These are phyloP conservation scores for Penicillium steckii DNA, from an alignment of 495 filamentous ascomycete genomes.

Conservation along the genomic window DNA sequence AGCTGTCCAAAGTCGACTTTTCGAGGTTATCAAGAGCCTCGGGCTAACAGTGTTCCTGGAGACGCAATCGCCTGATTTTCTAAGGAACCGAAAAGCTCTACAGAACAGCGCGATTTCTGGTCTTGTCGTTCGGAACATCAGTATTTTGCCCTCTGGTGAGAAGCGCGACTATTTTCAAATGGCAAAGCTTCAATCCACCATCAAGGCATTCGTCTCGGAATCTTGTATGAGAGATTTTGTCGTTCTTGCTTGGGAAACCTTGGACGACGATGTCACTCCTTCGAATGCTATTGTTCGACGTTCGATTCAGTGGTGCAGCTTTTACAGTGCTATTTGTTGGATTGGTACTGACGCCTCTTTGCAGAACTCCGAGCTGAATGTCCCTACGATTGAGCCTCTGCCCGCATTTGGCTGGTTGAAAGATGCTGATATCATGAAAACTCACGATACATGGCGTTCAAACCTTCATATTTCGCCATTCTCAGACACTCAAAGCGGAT, in stretches of 20 bases:
- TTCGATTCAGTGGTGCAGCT: slow-evolving; percentile 54
- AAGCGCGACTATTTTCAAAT: slow-evolving; percentile 53
- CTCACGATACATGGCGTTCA: slow-evolving; percentile 50
- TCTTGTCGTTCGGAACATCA: slow-evolving; percentile 49
- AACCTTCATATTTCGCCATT: slow-evolving; percentile 34
- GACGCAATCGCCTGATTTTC: slow-evolving; percentile 45
- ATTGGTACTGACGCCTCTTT: slow-evolving; percentile 47
- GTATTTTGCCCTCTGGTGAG: slow-evolving; percentile 44
- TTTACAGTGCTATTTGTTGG: slow-evolving; percentile 54
- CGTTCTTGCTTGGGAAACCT: slow-evolving; percentile 53
- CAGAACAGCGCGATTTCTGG: slow-evolving; percentile 39
- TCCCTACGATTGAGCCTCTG: slow-evolving; percentile 41
- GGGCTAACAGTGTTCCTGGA: slow-evolving; percentile 51
- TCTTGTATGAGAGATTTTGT: slow-evolving; percentile 47
- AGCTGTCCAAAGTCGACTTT: slow-evolving; percentile 33
- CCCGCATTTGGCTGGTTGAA: slow-evolving; percentile 59
- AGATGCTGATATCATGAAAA: slow-evolving; percentile 47
- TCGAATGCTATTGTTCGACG: slow-evolving; percentile 53
- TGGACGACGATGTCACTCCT: slow-evolving; percentile 45
- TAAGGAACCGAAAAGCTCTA: slow-evolving; percentile 38
- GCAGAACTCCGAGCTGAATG: slow-evolving; percentile 34
- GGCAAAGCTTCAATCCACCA: slow-evolving; percentile 36
- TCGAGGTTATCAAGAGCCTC: slow-evolving; percentile 34
- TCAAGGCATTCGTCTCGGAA: slow-evolving; percentile 56
- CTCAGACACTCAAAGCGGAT: slow-evolving; percentile 17